phyloP scores from a whole-genome alignment of 192 early-diverging fungal genomes.

The Backusella westeae region DNA sequence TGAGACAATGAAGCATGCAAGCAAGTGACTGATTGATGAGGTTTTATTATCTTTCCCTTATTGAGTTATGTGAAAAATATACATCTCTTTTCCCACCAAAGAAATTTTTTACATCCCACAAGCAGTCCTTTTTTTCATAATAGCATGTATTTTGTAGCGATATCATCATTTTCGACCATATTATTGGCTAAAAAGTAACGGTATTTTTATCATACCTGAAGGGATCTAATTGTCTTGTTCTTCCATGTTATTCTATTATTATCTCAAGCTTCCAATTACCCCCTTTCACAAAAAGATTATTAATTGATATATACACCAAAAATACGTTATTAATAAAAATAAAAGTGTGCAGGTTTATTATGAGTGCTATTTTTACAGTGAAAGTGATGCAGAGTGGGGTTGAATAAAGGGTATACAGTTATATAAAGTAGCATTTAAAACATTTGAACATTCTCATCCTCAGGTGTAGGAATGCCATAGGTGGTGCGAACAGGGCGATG shows the following conservation, averaged over 20 bases:
- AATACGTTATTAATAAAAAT: neutral
- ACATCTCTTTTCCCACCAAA: neutral
- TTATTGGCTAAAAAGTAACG: neutral
- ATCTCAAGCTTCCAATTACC: neutral
- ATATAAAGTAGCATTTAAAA: neutral
- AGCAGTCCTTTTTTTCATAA: constrained; percentile 1
- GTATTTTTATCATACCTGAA: neutral
- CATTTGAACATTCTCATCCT: constrained; percentile 12
- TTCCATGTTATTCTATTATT: neutral
- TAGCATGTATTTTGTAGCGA: neutral
- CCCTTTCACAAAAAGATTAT: neutral
- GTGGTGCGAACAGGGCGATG: neutral
- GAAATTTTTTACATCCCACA: neutral
- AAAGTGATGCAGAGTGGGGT: constrained; percentile 1
- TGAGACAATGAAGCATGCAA: neutral
- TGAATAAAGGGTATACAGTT: neutral
- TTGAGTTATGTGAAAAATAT: neutral
- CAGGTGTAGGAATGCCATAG: constrained; percentile 12
- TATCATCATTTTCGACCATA: neutral
- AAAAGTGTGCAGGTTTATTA: neutral
- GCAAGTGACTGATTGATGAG: neutral
- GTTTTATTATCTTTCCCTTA: neutral
- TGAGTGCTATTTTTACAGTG: constrained; percentile 4
- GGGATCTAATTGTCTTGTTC: neutral
- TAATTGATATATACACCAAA: neutral